Evolutionary conservation across 306 rosid species (phyloP).

Genomic region (Cucurbita ficifolia): DNA sequence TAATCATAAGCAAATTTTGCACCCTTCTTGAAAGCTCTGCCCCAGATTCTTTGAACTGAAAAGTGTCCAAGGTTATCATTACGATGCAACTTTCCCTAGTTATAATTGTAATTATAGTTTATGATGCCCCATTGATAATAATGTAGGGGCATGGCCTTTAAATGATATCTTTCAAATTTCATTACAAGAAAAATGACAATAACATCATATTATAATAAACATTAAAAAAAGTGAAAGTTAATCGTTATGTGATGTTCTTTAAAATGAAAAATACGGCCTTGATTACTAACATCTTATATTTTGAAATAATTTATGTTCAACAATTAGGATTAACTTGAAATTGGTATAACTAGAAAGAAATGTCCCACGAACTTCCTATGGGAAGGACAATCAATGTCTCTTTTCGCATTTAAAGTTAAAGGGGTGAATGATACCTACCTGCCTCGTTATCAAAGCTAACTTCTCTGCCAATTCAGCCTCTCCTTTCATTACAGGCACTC

Average conservation of each 20-base stretch:
- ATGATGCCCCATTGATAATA: background rate
- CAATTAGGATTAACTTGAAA: background rate
- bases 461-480: conserved; percentile 88
- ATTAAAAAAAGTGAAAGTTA: background rate
- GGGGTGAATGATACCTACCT: conserved; percentile 26
- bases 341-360: background rate
- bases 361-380: background rate
- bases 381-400: background rate
- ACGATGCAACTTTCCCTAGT: background rate
- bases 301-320: background rate
- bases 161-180: background rate
- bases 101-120: background rate
- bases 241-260: background rate
- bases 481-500: conserved; percentile 78
- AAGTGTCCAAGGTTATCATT: conserved; percentile 11
- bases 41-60: conserved; percentile 85
- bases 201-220: background rate
- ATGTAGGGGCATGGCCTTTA: background rate
- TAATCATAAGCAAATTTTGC: conserved; percentile 52
- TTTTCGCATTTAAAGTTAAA: background rate
- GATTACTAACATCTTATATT: background rate
- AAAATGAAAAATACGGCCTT: background rate
- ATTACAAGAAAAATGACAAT: background rate
- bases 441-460: conserved; percentile 75
- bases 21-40: conserved; percentile 85